These are phyloP conservation scores for Euclidium syriacum DNA, from an alignment of 345 rosid species.

Conservation along the genomic window DNA sequence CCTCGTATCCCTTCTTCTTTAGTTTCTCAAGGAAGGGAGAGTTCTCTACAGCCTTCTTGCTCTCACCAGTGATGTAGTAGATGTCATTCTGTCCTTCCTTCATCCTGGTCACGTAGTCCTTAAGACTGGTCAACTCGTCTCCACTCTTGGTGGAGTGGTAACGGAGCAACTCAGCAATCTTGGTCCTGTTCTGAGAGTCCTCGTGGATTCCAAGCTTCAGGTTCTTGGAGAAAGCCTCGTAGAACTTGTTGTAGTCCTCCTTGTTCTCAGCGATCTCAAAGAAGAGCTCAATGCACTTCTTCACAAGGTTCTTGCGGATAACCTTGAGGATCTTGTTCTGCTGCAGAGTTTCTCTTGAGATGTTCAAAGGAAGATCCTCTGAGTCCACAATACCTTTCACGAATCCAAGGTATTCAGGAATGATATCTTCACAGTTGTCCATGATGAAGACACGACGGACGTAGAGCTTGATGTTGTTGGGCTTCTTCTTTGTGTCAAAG, in stretches of 20 bases:
- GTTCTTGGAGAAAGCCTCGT: conserved; percentile 84
- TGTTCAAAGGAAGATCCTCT: conserved; percentile 85
- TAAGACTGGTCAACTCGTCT: conserved; percentile 74
- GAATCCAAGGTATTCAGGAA: conserved; percentile 79
- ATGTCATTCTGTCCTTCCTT: conserved; percentile 83
- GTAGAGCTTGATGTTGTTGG: conserved; percentile 83
- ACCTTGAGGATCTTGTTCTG: conserved; percentile 90
- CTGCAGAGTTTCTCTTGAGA: conserved; percentile 74
- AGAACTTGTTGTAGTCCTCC: conserved; percentile 86
- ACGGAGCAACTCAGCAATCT: conserved; percentile 73
- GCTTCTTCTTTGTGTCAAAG: conserved; percentile 82
- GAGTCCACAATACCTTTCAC: conserved; percentile 93
- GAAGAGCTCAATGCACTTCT: conserved; percentile 84
- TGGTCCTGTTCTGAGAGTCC: conserved; percentile 70
- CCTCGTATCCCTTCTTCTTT: conserved; percentile 84
- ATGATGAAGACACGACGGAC: conserved; percentile 85
- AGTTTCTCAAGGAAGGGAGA: conserved; percentile 91
- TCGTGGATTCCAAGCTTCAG: conserved; percentile 82
- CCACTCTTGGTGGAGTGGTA: conserved; percentile 94
- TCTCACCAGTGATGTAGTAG: conserved; percentile 85
- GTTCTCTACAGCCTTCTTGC: conserved; percentile 92
- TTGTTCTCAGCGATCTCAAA: conserved; percentile 87
- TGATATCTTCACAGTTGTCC: conserved; percentile 89
- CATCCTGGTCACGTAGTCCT: conserved; percentile 94
- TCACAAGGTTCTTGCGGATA: conserved; percentile 79